A percentile compares a stretch with the other conserved stretches of the same genome.
Conservation (phyloP, 495 filamentous ascomycete genomes). For the Xylaria venustula region DNA sequence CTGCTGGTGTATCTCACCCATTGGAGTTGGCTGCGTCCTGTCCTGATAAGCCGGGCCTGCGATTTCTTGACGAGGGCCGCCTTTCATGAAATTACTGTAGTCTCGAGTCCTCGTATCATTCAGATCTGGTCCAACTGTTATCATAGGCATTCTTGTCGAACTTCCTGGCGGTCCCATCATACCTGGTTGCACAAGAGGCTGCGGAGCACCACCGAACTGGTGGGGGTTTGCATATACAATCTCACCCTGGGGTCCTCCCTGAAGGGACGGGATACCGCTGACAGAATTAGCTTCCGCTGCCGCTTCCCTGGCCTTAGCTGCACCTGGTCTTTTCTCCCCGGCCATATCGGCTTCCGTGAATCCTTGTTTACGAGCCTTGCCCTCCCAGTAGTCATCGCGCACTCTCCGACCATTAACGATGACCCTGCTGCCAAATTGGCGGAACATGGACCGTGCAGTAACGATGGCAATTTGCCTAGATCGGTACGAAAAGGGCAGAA, state of each 20-base stretch:
- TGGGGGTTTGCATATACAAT: conserved; percentile 81
- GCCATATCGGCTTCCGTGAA: conserved; percentile 97
- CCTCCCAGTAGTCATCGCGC: conserved; percentile 98
- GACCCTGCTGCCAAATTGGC: conserved; percentile 95
- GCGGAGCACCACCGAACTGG: conserved; percentile 57
- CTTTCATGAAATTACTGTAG: conserved; percentile 76
- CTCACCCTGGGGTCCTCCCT: conserved; percentile 65
- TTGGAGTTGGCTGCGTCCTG: conserved; percentile 72
- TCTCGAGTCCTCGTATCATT: conserved; percentile 78
- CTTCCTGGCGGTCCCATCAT: conserved; percentile 63
- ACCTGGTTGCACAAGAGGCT: conserved; percentile 67
- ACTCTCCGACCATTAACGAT: conserved; percentile 88
- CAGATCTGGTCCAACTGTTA: conserved; percentile 72
- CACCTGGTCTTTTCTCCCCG: conserved; percentile 93
- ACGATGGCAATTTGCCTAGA: conserved; percentile 98
- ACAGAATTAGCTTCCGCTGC: conserved; percentile 54
- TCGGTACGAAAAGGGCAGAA: conserved; percentile 94
- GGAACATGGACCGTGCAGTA: conserved; percentile 98
- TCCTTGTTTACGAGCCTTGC: conserved; percentile 93
- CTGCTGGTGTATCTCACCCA: conserved; percentile 82
- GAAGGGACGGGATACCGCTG: conserved; percentile 39
- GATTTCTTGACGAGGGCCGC: conserved; percentile 76
- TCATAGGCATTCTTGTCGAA: conserved; percentile 76
- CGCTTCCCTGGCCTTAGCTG: conserved; percentile 81
- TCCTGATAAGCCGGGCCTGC: conserved; percentile 88